Conservation (phyloP, 208 protist species). For the Eutreptiella sp. region DNA sequence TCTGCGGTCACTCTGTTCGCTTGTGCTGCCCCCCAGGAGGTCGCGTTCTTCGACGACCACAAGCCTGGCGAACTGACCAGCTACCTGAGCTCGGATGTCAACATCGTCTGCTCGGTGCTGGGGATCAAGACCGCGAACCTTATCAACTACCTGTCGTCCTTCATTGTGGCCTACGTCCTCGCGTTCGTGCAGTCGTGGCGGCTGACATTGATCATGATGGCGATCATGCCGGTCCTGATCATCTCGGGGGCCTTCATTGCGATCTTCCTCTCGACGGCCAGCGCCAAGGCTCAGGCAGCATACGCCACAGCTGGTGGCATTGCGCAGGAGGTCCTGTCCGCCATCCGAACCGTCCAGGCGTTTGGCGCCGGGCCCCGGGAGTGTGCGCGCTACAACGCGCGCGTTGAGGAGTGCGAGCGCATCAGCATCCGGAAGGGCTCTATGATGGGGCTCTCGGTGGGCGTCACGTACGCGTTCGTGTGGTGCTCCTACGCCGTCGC, state of each 20-base stretch:
- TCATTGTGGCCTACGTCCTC: conserved; percentile 69
- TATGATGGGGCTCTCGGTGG: conserved; percentile 40
- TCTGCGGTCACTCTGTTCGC: no score
- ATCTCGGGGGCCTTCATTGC: conserved; percentile 48
- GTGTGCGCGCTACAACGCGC: conserved; percentile 48
- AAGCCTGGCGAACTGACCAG: conserved; percentile 56
- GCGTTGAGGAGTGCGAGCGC: conserved; percentile 42
- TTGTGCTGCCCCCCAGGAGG: no score
- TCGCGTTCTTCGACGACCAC: conserved; percentile 70
- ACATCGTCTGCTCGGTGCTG: conserved; percentile 69
- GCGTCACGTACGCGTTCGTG: conserved; percentile 43
- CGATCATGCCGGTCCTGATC: conserved; percentile 24
- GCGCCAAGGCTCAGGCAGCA: conserved; percentile 50
- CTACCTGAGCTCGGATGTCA: conserved; percentile 61
- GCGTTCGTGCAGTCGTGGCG: conserved; percentile 39
- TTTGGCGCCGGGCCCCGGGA: conserved; percentile 58
- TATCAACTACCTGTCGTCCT: conserved; percentile 52
- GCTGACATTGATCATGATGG: conserved; percentile 31
- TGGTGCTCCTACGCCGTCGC: conserved; percentile 52
- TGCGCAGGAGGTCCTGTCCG: conserved; percentile 69
- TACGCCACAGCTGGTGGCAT: conserved; percentile 64
- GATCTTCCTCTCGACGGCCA: conserved; percentile 47
- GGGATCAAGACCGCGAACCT: conserved; percentile 68
- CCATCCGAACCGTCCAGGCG: conserved; percentile 64
- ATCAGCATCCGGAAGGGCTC: conserved; percentile 58